phyloP scores from a whole-genome alignment of 192 early-diverging fungal genomes.

The Jimgerdemannia lactiflua region DNA sequence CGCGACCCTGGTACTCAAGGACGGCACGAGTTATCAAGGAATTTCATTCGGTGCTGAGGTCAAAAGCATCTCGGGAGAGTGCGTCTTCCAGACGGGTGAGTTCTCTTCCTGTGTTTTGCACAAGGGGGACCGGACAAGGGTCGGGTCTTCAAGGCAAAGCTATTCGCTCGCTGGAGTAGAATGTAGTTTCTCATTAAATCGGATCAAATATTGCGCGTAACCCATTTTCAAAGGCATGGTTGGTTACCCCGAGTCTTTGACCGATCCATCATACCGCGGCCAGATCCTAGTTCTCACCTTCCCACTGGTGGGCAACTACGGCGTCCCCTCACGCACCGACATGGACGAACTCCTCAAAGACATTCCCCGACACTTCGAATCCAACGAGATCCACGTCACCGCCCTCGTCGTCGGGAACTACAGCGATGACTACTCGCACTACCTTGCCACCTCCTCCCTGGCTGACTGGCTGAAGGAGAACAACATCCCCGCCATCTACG shows the following conservation, averaged over 20 bases:
- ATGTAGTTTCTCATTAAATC: constrained; percentile 2
- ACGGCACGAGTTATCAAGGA: constrained; percentile 84
- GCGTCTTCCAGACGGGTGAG: constrained; percentile 97
- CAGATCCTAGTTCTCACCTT: constrained; percentile 99
- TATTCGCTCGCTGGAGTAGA: too few relatives aligned
- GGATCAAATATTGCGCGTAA: constrained; percentile 1
- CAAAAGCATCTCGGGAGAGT: constrained; percentile 87
- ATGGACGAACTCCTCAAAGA: constrained; percentile 83
- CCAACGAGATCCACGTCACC: constrained; percentile 89
- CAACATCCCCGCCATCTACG: constrained; percentile 89
- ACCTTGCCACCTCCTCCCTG: constrained; percentile 83
- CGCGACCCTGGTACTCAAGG: constrained; percentile 79
- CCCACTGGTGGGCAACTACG: constrained; percentile 97
- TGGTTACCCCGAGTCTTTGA: constrained; percentile 98
- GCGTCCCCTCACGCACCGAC: constrained; percentile 86
- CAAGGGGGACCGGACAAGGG: too few relatives aligned
- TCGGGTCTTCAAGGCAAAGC: too few relatives aligned
- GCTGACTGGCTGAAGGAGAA: constrained; percentile 90
- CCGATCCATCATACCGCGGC: constrained; percentile 97
- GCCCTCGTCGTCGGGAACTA: constrained; percentile 92
- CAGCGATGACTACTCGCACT: constrained; percentile 91
- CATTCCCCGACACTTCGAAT: constrained; percentile 95
- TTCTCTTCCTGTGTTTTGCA: neutral
- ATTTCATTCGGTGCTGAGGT: constrained; percentile 94
- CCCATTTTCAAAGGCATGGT: constrained; percentile 74